Evolutionary conservation across 1,284 basidiomycete genomes (phyloP).

Genomic region (Sanghuangporus weigelae): DNA sequence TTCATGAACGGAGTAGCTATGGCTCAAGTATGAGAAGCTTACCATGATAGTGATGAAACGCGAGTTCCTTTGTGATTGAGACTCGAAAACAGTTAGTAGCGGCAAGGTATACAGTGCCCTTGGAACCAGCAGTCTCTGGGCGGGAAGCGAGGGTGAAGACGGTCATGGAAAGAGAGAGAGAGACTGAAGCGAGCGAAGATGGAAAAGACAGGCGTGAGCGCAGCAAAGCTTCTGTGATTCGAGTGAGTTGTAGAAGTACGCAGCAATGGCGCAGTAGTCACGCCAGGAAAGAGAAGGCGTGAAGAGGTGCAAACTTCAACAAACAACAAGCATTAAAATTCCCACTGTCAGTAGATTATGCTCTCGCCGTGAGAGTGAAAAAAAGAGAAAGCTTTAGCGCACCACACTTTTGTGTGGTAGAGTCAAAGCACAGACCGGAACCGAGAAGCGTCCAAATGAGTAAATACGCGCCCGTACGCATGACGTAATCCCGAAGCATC

Average conservation of each 20-base stretch:
- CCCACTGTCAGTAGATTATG: no score
- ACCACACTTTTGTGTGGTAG: no score
- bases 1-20: not conserved
- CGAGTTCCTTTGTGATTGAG: not conserved
- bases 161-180: not conserved
- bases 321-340: not conserved
- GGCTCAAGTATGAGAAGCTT: not conserved
- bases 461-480: not conserved
- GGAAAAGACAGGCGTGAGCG: not conserved
- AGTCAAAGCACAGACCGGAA: no score
- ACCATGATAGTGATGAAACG: constrained; percentile 14
- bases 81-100: constrained; percentile 11
- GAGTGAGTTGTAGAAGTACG: not conserved
- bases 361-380: no score
- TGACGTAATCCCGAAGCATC: not conserved
- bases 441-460: not conserved
- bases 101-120: not conserved
- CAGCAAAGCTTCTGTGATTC: not conserved
- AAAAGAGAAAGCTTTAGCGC: no score
- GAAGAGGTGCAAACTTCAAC: not conserved
- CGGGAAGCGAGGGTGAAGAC: constrained; percentile 1
- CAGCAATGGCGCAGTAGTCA: not conserved
- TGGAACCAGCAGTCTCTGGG: not conserved
- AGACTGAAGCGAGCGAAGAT: not conserved
- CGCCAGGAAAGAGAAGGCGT: not conserved